Evolutionary conservation across 768 basidiomycete species (phyloP), one percentile per base, ranked within the genome.

Genomic region (Galerina sulciceps): DNA sequence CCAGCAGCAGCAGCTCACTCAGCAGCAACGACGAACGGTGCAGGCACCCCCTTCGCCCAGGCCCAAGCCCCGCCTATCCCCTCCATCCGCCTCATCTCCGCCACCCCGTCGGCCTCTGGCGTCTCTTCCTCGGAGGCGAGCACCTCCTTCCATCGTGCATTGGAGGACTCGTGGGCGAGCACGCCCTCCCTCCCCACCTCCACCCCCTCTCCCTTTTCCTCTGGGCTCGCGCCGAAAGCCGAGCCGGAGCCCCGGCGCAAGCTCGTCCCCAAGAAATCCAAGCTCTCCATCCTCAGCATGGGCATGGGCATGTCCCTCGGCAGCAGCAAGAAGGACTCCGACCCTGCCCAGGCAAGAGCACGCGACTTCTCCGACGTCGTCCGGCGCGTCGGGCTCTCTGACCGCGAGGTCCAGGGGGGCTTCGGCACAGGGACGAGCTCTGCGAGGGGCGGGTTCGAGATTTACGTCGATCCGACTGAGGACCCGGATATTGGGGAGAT

Each of bases 211-310:
- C 17, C 31, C 10, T 74, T 51, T 35, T 53, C 45, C 18, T 34
- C 50, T 4, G 41, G 56, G 31, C 57, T 69, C 23, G 68, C 71
- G 20, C 75, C 74, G 4, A 76, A 67, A 50, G 31, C 66, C 20
- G 65, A 70, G 17, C 61, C 63, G 20, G 68, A 71, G n/a, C 62
- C 63, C 67, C 22, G 81, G 77, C 56, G 45, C 13, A 45, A 81
- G 17, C 81, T 91, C 58, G 86, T 90, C 10, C 90, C 88, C 14
- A 91, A 89, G 75, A 90, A 89, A 67, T 86, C 85, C 1, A 91
- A 85, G 65, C 80, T 91, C 22, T 65, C 73, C 43, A 66, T 81
- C 34, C 73, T 80, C 18, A 67, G 70, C 35, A 67, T 72, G 20
- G 71, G 70, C 22, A 51, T 48, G 13, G 55, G 53, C 44, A 53